A percentile compares a stretch with the other conserved stretches of the same genome.
Conservation (phyloP, 345 rosid genomes). For the Carallia brachiata region DNA sequence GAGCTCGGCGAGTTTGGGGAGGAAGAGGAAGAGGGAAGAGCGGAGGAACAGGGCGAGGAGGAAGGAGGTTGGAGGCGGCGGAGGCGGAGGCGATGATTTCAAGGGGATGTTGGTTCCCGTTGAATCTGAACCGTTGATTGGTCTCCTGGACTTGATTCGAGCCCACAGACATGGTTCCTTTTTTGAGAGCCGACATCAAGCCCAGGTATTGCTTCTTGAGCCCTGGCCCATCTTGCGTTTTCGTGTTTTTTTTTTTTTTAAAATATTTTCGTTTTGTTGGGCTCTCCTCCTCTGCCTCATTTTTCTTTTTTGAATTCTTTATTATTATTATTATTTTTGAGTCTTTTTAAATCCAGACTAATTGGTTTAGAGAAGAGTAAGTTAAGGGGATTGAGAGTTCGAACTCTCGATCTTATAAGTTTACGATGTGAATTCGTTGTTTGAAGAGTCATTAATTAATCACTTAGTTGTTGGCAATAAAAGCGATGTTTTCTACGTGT, state of each 20-base stretch:
- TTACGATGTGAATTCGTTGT: too few species aligned
- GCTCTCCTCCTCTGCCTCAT: too few species aligned
- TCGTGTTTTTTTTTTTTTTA: not conserved
- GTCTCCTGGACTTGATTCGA: constrained; percentile 48
- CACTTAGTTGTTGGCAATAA: too few species aligned
- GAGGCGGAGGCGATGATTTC: constrained; percentile 4
- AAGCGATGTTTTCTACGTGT: too few species aligned
- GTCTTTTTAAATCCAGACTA: too few species aligned
- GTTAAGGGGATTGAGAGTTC: too few species aligned
- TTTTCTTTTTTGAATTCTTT: not conserved
- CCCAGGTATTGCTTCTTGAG: constrained; percentile 41
- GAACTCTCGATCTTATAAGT: too few species aligned
- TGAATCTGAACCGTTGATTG: constrained; percentile 59
- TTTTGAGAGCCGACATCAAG: constrained; percentile 54
- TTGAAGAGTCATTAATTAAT: too few species aligned
- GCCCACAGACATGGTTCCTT: constrained; percentile 50
- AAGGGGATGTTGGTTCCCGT: constrained; percentile 23
- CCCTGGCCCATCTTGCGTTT: too few species aligned
- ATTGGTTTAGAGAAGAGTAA: too few species aligned
- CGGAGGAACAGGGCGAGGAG: constrained; percentile 16
- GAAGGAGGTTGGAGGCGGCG: constrained; percentile 20
- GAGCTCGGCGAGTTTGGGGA: constrained; percentile 52
- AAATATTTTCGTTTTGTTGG: too few species aligned
- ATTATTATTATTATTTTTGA: too few species aligned
- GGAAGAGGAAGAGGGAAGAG: constrained; percentile 22